Evolutionary conservation across 225 moss, liverwort and hornwort genomes (phyloP).

Genomic region (Takakia lepidozioides): DNA sequence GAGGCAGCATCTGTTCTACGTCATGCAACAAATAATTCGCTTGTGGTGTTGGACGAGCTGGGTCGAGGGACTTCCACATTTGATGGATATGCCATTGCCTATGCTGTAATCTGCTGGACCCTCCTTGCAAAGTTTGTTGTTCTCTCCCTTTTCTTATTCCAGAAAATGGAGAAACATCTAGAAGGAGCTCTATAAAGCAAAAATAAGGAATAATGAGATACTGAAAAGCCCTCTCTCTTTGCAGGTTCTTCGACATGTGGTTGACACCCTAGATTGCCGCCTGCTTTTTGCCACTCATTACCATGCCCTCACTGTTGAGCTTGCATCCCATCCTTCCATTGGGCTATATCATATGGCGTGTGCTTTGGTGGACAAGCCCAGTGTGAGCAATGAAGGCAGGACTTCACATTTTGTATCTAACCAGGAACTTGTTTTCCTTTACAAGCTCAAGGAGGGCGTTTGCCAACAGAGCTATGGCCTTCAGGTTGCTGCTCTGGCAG

Average conservation of each 20-base stretch:
- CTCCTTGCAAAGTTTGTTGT: too few species aligned
- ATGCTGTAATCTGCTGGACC: slow-evolving; percentile 72
- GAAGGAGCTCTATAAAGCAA: too few species aligned
- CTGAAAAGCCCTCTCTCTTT: too few species aligned
- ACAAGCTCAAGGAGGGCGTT: slow-evolving; percentile 69
- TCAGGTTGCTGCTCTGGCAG: slow-evolving; percentile 81
- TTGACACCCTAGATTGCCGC: slow-evolving; percentile 66
- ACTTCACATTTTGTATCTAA: slow-evolving; percentile 29
- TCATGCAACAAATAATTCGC: slow-evolving; percentile 77
- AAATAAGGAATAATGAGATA: too few species aligned
- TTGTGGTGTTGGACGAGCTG: slow-evolving; percentile 84
- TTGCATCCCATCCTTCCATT: slow-evolving; percentile 53
- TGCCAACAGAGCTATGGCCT: slow-evolving; percentile 89
- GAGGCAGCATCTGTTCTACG: slow-evolving; percentile 82
- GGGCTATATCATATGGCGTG: slow-evolving; percentile 82
- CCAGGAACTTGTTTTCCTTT: slow-evolving; percentile 76
- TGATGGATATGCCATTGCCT: slow-evolving; percentile 93
- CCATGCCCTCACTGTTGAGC: slow-evolving; percentile 81
- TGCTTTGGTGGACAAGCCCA: slow-evolving; percentile 38
- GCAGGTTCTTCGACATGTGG: slow-evolving; percentile 64
- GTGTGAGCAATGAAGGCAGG: slow-evolving; percentile 10
- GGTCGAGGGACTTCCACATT: slow-evolving; percentile 93
- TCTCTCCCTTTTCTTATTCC: too few species aligned
- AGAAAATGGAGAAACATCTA: too few species aligned
- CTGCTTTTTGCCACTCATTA: slow-evolving; percentile 92